Evolutionary conservation across 805 yeast genomes (phyloP).

Genomic region (Sungouiella thailandica): DNA sequence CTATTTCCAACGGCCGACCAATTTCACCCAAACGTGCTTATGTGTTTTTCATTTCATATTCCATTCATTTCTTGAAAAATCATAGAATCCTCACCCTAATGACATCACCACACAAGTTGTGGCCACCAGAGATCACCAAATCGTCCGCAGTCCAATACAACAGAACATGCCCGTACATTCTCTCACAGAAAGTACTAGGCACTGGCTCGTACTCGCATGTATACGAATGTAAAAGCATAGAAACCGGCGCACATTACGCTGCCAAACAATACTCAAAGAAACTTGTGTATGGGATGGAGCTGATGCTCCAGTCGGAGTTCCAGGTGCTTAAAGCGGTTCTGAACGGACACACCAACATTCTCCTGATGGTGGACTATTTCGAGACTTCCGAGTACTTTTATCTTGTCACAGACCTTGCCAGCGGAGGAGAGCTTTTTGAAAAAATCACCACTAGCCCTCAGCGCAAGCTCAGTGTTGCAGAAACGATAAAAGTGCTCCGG

Average conservation of each 20-base stretch:
- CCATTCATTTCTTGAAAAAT: too few relatives aligned
- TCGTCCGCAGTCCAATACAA: constrained; percentile 11
- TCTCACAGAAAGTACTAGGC: constrained; percentile 22
- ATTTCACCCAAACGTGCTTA: too few relatives aligned
- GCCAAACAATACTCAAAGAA: constrained; percentile 48
- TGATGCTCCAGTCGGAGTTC: constrained; percentile 56
- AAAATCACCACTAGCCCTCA: constrained; percentile 38
- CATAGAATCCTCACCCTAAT: neutral
- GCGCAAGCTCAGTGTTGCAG: constrained; percentile 41
- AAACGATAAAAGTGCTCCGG: constrained; percentile 45
- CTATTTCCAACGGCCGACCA: too few relatives aligned
- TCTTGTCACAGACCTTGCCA: constrained; percentile 62
- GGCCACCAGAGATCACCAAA: constrained; percentile 12
- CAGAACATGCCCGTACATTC: constrained; percentile 29
- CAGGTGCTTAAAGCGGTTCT: constrained; percentile 48
- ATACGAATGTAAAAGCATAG: constrained; percentile 42
- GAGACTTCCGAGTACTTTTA: constrained; percentile 56
- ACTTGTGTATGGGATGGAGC: constrained; percentile 49
- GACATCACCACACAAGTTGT: constrained; percentile 6
- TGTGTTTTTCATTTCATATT: too few relatives aligned
- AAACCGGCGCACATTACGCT: constrained; percentile 44
- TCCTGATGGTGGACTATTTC: constrained; percentile 63
- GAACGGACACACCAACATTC: constrained; percentile 47
- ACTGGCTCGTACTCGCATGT: constrained; percentile 48
- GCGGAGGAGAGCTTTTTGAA: constrained; percentile 66